These are phyloP conservation scores for Mycena leptocephala DNA, from an alignment of 768 basidiomycete genomes.

Conservation along the genomic window DNA sequence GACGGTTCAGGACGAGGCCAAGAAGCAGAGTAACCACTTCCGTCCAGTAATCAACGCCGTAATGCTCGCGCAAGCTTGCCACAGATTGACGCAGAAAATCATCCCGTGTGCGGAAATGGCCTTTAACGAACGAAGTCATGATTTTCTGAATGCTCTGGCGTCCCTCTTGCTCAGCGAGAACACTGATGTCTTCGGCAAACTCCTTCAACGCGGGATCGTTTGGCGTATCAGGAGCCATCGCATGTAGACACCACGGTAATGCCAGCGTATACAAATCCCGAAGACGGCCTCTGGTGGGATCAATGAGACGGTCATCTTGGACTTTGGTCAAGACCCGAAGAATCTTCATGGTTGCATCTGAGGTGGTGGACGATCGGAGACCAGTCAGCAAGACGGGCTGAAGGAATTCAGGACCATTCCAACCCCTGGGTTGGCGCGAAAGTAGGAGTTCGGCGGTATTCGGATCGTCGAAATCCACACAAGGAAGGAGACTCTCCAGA, in stretches of 20 bases:
- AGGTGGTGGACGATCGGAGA: conserved; percentile 84
- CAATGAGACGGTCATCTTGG: conserved; percentile 77
- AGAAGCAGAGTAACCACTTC: conserved; percentile 90
- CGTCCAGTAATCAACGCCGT: conserved; percentile 81
- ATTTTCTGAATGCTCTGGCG: conserved; percentile 88
- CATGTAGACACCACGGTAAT: conserved; percentile 91
- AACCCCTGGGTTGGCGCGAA: conserved; percentile 78
- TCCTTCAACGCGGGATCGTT: conserved; percentile 71
- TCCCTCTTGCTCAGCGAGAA: conserved; percentile 80
- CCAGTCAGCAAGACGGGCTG: conserved; percentile 85
- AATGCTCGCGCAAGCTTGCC: conserved; percentile 88
- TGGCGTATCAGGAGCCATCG: conserved; percentile 76
- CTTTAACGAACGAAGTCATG: conserved; percentile 91
- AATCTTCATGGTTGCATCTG: conserved; percentile 75
- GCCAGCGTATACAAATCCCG: conserved; percentile 88
- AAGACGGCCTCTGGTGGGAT: conserved; percentile 78
- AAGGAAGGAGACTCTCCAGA: conserved; percentile 75
- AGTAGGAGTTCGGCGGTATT: conserved; percentile 80
- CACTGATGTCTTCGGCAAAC: conserved; percentile 83
- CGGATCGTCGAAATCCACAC: conserved; percentile 80
- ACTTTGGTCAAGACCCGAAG: conserved; percentile 76
- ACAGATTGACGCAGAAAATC: conserved; percentile 95
- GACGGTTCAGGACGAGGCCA: conserved; percentile 87
- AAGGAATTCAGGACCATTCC: conserved; percentile 76
- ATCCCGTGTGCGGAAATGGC: conserved; percentile 91